Percentiles rank a stretch among this genome's conserved stretches.
Evolutionary conservation across 495 filamentous ascomycete species (phyloP).

Genomic region (Penicillium verhagenii): DNA sequence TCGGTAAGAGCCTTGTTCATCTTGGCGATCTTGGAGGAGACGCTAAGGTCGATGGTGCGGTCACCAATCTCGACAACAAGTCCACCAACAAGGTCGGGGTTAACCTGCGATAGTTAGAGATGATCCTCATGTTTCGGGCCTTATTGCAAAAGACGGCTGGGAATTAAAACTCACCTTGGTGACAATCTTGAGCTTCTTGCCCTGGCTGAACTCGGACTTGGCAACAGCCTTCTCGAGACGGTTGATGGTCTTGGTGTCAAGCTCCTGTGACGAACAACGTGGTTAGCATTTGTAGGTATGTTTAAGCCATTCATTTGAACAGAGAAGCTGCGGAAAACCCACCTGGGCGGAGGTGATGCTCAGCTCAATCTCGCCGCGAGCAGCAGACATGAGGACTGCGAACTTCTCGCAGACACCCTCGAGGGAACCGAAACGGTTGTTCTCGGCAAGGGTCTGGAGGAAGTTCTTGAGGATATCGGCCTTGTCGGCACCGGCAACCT

Average conservation of each 20-base stretch:
- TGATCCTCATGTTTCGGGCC: no score
- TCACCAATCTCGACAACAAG: slow-evolving; percentile 96
- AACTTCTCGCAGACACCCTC: slow-evolving; percentile 87
- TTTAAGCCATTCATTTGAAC: not conserved
- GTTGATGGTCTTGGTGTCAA: slow-evolving; percentile 79
- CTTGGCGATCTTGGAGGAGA: slow-evolving; percentile 91
- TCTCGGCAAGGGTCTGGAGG: slow-evolving; percentile 82
- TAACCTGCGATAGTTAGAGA: slow-evolving; percentile 60
- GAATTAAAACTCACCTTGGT: slow-evolving; percentile 63
- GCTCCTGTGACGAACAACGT: slow-evolving; percentile 52
- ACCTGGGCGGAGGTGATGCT: slow-evolving; percentile 87
- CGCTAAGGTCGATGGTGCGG: slow-evolving; percentile 95
- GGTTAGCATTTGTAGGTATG: not conserved
- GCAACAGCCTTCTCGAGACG: slow-evolving; percentile 84
- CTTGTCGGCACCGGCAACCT: slow-evolving; percentile 69
- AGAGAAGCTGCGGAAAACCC: slow-evolving; percentile 22
- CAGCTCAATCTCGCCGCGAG: slow-evolving; percentile 90
- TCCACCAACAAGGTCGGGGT: slow-evolving; percentile 90
- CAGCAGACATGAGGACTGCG: slow-evolving; percentile 77
- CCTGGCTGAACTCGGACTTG: slow-evolving; percentile 86
- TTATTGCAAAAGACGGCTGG: not conserved
- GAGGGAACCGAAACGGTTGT: slow-evolving; percentile 87
- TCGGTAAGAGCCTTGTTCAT: slow-evolving; percentile 99
- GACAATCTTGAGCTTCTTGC: slow-evolving; percentile 96
- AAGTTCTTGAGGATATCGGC: slow-evolving; percentile 90